phyloP scores from a whole-genome alignment of 768 basidiomycete genomes.

The Chiua virens region DNA sequence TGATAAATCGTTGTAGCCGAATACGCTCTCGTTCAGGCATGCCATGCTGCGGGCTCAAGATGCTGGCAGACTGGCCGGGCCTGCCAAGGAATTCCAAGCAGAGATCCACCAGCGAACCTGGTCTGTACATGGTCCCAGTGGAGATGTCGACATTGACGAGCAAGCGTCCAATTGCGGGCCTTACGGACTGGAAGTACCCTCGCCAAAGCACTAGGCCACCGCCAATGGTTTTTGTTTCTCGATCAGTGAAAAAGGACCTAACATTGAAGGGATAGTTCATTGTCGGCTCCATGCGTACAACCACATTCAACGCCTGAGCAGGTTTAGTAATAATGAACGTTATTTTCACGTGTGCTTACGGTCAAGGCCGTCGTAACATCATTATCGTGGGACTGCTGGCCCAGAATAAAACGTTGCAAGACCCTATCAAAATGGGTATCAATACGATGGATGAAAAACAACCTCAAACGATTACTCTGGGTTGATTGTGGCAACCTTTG shows the following conservation, averaged over 20 bases:
- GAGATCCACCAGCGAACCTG: constrained; percentile 57
- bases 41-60: constrained; percentile 39
- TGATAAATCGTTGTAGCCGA: constrained; percentile 56
- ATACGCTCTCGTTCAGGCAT: constrained; percentile 54
- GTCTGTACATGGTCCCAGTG: constrained; percentile 73
- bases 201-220: constrained; percentile 70
- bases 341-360: constrained; percentile 32
- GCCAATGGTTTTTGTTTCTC: constrained; percentile 54
- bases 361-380: constrained; percentile 65
- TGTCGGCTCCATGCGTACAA: constrained; percentile 73
- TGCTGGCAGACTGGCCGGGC: constrained; percentile 23
- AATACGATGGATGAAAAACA: constrained; percentile 20
- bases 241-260: constrained; percentile 69
- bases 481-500: constrained; percentile 58
- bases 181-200: constrained; percentile 78
- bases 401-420: constrained; percentile 60
- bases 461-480: constrained; percentile 41
- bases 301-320: constrained; percentile 67
- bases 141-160: constrained; percentile 78
- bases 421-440: constrained; percentile 42
- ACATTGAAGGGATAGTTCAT: constrained; percentile 70
- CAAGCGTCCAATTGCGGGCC: constrained; percentile 63
- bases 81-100: constrained; percentile 55
- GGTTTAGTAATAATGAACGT: neutral
- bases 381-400: constrained; percentile 68